Base-by-base conservation (phyloP, 2,329 filamentous ascomycete species). In the Colletotrichum falcatum region DNA sequence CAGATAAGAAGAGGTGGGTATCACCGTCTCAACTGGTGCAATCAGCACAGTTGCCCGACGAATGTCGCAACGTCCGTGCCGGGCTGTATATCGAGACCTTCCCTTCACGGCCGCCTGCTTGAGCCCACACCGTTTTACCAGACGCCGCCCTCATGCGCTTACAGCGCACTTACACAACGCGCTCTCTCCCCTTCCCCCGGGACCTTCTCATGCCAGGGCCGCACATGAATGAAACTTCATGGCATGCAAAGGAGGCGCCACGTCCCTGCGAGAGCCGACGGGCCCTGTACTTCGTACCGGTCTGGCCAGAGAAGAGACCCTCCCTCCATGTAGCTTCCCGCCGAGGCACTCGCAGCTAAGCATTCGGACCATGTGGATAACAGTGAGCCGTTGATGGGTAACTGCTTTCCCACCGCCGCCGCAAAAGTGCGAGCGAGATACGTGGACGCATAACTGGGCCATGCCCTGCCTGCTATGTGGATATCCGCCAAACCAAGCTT, bases 201-300 rank as follows among this genome's bases (percentile, higher is more conserved):
- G 42, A 62, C 55, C 26, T 42, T 66, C n/a, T 42, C 58, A 61
- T 61, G 49, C 53, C 53, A 70, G 64, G 62, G 51, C 58, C 26
- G 46, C 20, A 42, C 35, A 23, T 58, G 51, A 58, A 33, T 35
- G 33, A 42, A 28, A 26, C 16, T 12, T 23, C 67, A 61, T 62
- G 37, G 58, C 51, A 62, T 67, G 67, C 54, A 54, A 70, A 59
- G 62, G 53, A 67, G 23, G 67, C 58, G 58, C 66, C 53, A 70
- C 67, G 58, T 70, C 67, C 67, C 58, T 46, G 56, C 46, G 58
- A 55, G 42, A 46, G 56, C 26, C 33, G 23, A 67, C 46, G 51
- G 51, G 67, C 60, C 61, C 48, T 26, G n/a, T n/a, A n/a, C n/a
- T n/a, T n/a, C 44, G 37, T 39, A 33, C 67, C 20, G 20, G 42